Base-by-base conservation (phyloP, 2,329 filamentous ascomycete species). In the Endoconidiophora laricicola region DNA sequence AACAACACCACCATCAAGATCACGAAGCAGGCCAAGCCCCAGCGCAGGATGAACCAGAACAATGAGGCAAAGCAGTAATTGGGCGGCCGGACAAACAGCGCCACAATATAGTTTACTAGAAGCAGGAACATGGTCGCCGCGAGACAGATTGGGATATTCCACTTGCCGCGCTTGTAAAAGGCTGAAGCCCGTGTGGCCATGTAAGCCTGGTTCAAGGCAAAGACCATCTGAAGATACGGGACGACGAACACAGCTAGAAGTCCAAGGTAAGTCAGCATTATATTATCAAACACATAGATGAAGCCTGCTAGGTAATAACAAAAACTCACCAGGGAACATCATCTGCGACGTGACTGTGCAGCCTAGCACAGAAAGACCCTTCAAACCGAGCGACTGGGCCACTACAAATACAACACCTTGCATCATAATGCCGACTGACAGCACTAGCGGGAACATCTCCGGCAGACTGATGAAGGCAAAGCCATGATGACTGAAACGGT, bases 1-100 rank as follows among this genome's bases (percentile, higher is more conserved):
- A 67, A 60, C n/a, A 70, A 64, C 41, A 80, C 66, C 18, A 66
- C 59, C 20, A 71, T 61, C 9, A 82, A 60, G 1, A 81, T 58
- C 7, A 66, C 67, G 50, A 83, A 72, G 52, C 71, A 73, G 4
- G 72, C 69, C 12, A 70, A 59, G n/a, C 76, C 70, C 63, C 78
- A 84, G 56, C 67, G 69, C 50, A 73, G 68, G 40, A 83, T 66
- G 54, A 81, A 81, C 76, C 76, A 83, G 56, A 83, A 76, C 6
- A 85, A 66, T 4, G 76, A 78, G 22, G 77, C 78, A 57, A 83
- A 78, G 63, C 81, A 85, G 48, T 72, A 69, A 55, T 79, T 71
- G 4, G 69, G 69, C 41, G 79, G 71, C 3, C 66, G 69, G 54
- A 72, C 64, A 46, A 75, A 66, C 50, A 73, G 65, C 14, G 78